Base-by-base conservation (phyloP, 2,329 filamentous ascomycete genomes). In the Colletotrichum cereale region DNA sequence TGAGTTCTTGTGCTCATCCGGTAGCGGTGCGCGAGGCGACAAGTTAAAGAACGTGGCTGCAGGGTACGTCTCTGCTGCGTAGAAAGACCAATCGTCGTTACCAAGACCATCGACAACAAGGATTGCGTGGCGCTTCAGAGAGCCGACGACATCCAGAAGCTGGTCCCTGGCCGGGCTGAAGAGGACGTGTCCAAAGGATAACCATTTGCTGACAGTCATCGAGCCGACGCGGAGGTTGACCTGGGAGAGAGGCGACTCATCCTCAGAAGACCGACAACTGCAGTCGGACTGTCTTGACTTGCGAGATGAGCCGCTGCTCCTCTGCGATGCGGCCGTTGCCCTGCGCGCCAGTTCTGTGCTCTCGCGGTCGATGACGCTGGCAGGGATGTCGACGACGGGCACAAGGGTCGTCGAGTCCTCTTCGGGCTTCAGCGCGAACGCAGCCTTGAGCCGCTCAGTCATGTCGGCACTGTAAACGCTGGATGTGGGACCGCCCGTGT, bases 1-100 rank as follows among this genome's bases (percentile, higher is more conserved):
- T 3, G 81, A 80, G 48, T 76, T 82, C 55, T 80, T 82, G 40
- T 83, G 78, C 18, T 86, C 85, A n/a, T 81, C 76, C 0, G 84
- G 83, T n/a, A 86, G 76, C 50, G 86, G 86, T 48, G 86, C 84
- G 36, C 87, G 83, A 10, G 90, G 89, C 0, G 89, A 91, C 31
- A 96, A 85, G 77, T 95, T 94, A 83, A 93, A 96, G 73, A 96
- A 92, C 2, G 89, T 91, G 0, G 91, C 91, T 0, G 86, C 86
- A 0, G 92, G 91, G 74, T 96, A 96, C 1, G 92, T 94, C 77
- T 95, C 90, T 8, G 93, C 92, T 26, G 93, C 93, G 75, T 95
- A 96, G 79, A 94, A 95, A 0, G 93, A 95, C 93, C 93, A 96
- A 78, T 96, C 93, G 75, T 92, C 90, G 77, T 95, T 95, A n/a